phyloP scores from a whole-genome alignment of 495 filamentous ascomycete species.

The Trichocladium uniseriatum region DNA sequence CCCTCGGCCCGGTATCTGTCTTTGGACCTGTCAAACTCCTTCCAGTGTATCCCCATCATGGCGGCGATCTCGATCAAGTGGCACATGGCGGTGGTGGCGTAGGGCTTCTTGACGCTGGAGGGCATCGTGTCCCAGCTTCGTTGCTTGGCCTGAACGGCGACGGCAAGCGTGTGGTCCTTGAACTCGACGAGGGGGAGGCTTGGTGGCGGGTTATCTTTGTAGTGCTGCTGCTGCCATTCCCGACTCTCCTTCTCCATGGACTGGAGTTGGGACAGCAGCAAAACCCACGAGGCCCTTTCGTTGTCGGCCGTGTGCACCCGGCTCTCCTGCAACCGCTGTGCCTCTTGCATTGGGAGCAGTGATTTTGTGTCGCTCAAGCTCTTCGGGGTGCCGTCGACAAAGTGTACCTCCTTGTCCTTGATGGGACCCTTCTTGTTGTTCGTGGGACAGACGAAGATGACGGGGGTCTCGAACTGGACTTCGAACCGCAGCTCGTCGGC shows the following conservation, averaged over 20 bases:
- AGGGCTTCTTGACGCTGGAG: constrained; percentile 37
- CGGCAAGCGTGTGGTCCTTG: constrained; percentile 28
- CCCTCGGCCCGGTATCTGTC: constrained; percentile 43
- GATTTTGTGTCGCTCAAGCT: constrained; percentile 30
- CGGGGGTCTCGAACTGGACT: constrained; percentile 40
- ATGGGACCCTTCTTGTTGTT: constrained; percentile 35
- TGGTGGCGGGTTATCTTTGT: constrained; percentile 12
- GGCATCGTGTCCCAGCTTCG: constrained; percentile 45
- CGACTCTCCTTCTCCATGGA: constrained; percentile 34
- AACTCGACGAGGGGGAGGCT: not conserved
- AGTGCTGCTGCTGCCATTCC: constrained; percentile 30
- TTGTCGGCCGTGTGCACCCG: constrained; percentile 39
- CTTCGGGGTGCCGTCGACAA: constrained; percentile 30
- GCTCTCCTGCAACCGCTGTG: constrained; percentile 13
- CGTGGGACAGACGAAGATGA: constrained; percentile 38
- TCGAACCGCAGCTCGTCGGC: constrained; percentile 39
- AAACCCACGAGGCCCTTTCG: constrained; percentile 40
- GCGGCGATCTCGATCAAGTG: constrained; percentile 43
- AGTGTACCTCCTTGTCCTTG: constrained; percentile 22
- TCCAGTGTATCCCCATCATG: constrained; percentile 45
- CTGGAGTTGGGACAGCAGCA: constrained; percentile 35
- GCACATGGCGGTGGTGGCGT: constrained; percentile 40
- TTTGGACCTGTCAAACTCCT: constrained; percentile 35
- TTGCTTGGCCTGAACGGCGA: constrained; percentile 39
- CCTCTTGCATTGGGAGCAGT: constrained; percentile 14